Evolutionary conservation across 164 flowering plant genomes (phyloP).

Genomic region (Akebia trifoliata): DNA sequence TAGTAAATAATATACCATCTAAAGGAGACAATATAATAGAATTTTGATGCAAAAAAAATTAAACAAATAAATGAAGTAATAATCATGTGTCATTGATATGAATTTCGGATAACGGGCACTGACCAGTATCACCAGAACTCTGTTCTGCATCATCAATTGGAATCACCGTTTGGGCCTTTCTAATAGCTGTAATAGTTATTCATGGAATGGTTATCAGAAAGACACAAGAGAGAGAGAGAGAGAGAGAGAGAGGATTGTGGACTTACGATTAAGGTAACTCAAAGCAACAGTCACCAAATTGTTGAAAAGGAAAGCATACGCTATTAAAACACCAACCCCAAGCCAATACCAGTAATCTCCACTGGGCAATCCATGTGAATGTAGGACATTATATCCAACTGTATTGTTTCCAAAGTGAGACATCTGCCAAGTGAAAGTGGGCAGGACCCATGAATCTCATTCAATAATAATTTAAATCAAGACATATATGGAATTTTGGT

Average conservation of each 20-base stretch:
- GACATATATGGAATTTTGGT: background rate
- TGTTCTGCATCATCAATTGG: conserved; percentile 31
- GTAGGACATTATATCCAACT: conserved; percentile 58
- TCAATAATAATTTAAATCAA: background rate
- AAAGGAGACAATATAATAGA: too few species aligned
- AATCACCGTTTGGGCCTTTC: conserved; percentile 39
- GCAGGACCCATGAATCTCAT: conserved; percentile 3
- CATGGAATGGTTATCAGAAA: background rate
- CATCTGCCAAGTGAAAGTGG: conserved; percentile 35
- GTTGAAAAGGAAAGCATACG: conserved; percentile 58
- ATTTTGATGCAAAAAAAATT: background rate
- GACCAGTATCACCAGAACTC: conserved; percentile 21
- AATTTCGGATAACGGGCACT: conserved; percentile 3
- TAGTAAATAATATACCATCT: too few species aligned
- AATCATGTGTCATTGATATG: background rate
- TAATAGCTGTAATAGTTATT: conserved; percentile 40
- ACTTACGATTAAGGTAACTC: conserved; percentile 72
- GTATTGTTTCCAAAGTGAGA: conserved; percentile 33
- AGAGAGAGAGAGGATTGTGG: background rate
- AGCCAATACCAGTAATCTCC: conserved; percentile 74
- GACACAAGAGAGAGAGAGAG: background rate
- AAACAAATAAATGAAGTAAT: background rate
- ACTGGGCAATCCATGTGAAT: conserved; percentile 41
- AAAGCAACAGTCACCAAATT: conserved; percentile 51
- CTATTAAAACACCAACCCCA: conserved; percentile 58